Conservation (phyloP, 2,329 filamentous ascomycete species). For the Magnaporthiopsis rhizophila region DNA sequence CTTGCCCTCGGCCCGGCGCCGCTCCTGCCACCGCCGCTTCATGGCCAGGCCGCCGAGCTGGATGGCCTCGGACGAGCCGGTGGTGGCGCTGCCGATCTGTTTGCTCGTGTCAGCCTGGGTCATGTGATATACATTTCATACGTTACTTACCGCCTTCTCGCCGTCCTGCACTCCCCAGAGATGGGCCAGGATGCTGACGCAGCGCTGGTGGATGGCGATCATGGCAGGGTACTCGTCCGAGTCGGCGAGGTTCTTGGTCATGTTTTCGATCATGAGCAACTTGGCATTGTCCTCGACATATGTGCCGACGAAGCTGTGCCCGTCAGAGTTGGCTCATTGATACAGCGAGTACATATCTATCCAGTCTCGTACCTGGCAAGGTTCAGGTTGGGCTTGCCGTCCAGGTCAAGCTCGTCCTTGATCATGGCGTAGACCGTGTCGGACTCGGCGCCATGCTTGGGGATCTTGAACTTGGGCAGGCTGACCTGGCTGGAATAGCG, state of each 20-base stretch:
- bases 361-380: conserved; percentile 40
- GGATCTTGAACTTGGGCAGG: conserved; percentile 53
- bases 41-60: conserved; percentile 64
- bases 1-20: conserved; percentile 50
- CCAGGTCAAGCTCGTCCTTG: conserved; percentile 54
- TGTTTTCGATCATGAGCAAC: conserved; percentile 57
- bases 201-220: conserved; percentile 54
- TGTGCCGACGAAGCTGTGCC: conserved; percentile 57
- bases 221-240: conserved; percentile 56
- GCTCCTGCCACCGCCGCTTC: conserved; percentile 68
- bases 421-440: conserved; percentile 60
- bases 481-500: conserved; percentile 46
- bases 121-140: too few species aligned
- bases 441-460: conserved; percentile 47
- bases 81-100: conserved; percentile 55
- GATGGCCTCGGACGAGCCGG: conserved; percentile 64
- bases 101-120: background rate
- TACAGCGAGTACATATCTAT: background rate
- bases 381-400: conserved; percentile 60
- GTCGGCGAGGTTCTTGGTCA: conserved; percentile 66
- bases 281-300: conserved; percentile 63
- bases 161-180: conserved; percentile 55
- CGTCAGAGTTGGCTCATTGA: background rate
- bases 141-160: conserved; percentile 41
- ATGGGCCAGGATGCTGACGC: conserved; percentile 59